These are phyloP conservation scores for Saccharomyces jurei DNA, from an alignment of 805 yeast genomes.

Conservation along the genomic window DNA sequence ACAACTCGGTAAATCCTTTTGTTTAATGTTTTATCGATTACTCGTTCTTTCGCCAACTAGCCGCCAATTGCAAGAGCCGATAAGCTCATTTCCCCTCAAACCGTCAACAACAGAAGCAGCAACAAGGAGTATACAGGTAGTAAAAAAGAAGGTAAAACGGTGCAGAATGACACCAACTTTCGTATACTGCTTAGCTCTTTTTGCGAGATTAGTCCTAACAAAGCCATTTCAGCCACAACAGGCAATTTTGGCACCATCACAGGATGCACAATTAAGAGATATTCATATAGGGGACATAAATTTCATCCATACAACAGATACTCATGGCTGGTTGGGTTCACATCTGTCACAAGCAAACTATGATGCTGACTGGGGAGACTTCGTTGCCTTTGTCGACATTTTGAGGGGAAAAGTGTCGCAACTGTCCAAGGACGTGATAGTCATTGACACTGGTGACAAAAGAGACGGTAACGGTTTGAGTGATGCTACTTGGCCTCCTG, in stretches of 20 bases:
- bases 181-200: background rate
- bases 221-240: background rate
- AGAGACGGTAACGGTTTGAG: slow-evolving; percentile 91
- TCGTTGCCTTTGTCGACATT: slow-evolving; percentile 54
- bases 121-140: background rate
- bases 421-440: slow-evolving; percentile 50
- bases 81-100: background rate
- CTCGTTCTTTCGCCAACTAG: background rate
- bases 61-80: background rate
- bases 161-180: background rate
- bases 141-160: background rate
- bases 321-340: slow-evolving; percentile 95
- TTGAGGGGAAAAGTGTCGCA: slow-evolving; percentile 31
- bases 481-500: slow-evolving; percentile 72
- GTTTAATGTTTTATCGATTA: background rate
- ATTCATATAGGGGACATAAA: slow-evolving; percentile 65
- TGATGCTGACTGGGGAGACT: slow-evolving; percentile 90
- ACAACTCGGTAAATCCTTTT: background rate
- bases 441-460: slow-evolving; percentile 86
- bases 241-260: background rate
- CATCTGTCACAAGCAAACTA: slow-evolving; percentile 72
- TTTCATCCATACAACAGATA: slow-evolving; percentile 90
- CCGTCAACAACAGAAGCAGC: background rate
- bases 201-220: background rate
- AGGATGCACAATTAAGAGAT: slow-evolving; percentile 31